Evolutionary conservation across 495 filamentous ascomycete genomes (phyloP).

Genomic region (Podospora anserina): DNA sequence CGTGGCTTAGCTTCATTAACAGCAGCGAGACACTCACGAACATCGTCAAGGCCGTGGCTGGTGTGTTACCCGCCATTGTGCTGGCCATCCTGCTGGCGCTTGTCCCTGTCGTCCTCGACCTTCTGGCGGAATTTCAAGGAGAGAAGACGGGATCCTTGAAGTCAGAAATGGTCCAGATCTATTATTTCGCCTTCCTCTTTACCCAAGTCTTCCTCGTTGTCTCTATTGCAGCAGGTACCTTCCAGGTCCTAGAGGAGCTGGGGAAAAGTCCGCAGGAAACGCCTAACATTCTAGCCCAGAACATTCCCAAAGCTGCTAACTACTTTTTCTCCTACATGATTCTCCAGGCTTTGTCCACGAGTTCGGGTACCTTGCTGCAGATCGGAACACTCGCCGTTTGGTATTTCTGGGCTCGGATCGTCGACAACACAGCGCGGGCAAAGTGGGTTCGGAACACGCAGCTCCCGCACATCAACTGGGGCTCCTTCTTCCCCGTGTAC

Average conservation of each 20-base stretch:
- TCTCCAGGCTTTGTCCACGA: constrained; percentile 85
- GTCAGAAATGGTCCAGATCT: constrained; percentile 80
- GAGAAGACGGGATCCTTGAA: constrained; percentile 76
- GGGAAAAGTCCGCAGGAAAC: constrained; percentile 61
- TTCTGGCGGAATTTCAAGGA: constrained; percentile 73
- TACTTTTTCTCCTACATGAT: constrained; percentile 99
- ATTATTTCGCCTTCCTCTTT: constrained; percentile 94
- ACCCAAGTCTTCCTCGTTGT: constrained; percentile 94
- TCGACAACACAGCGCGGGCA: constrained; percentile 83
- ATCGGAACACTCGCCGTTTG: constrained; percentile 70
- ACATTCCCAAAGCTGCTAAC: constrained; percentile 84
- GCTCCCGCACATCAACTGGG: constrained; percentile 80
- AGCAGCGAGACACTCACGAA: constrained; percentile 52
- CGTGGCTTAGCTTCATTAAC: constrained; percentile 69
- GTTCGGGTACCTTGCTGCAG: constrained; percentile 87
- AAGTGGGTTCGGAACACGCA: constrained; percentile 85
- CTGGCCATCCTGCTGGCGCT: constrained; percentile 76
- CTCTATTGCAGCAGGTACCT: constrained; percentile 77
- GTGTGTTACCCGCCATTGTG: constrained; percentile 78
- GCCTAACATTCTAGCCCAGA: constrained; percentile 69
- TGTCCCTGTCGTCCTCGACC: constrained; percentile 68
- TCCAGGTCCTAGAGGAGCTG: constrained; percentile 52
- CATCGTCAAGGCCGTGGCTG: constrained; percentile 71
- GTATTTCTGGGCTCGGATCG: constrained; percentile 71
- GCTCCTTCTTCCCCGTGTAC: constrained; percentile 90